phyloP scores from a whole-genome alignment of 2,329 filamentous ascomycete genomes.

The Esteya vermicola region DNA sequence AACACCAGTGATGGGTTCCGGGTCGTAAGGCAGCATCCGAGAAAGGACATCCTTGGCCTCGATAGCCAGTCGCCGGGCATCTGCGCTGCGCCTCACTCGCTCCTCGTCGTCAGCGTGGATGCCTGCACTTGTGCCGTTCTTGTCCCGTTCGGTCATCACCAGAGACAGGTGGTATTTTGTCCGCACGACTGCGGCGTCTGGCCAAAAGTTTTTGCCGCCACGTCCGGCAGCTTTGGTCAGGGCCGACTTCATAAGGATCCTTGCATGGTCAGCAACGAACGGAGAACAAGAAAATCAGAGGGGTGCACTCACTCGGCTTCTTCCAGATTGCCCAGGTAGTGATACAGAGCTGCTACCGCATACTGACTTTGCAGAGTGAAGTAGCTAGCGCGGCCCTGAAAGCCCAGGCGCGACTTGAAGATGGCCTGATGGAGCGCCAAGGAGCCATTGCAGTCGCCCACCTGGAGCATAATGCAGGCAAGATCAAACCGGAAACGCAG shows the following conservation, averaged over 20 bases:
- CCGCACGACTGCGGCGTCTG: constrained; percentile 7
- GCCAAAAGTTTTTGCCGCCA: constrained; percentile 9
- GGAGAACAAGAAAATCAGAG: neutral
- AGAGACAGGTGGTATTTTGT: constrained; percentile 10
- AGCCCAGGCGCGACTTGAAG: constrained; percentile 8
- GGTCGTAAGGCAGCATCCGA: constrained; percentile 10
- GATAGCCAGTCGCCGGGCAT: constrained; percentile 5
- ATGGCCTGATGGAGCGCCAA: constrained; percentile 8
- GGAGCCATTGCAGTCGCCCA: constrained; percentile 3
- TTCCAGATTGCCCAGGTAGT: constrained; percentile 7
- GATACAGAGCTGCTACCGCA: constrained; percentile 7
- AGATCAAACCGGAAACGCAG: constrained; percentile 9
- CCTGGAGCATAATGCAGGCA: constrained; percentile 10
- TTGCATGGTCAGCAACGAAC: neutral
- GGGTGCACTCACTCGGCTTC: constrained; percentile 7
- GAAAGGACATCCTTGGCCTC: constrained; percentile 10
- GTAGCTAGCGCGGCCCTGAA: constrained; percentile 10
- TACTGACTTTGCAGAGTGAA: constrained; percentile 11
- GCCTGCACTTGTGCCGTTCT: neutral
- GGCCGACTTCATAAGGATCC: constrained; percentile 5
- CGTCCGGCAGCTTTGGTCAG: constrained; percentile 4
- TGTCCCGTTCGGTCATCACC: constrained; percentile 3
- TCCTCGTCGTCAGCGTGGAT: neutral
- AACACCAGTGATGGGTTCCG: constrained; percentile 8
- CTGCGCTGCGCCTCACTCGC: neutral